A percentile compares a stretch with the other conserved stretches of the same genome.
Evolutionary conservation across 305 asterid species (phyloP).

Genomic region (Solanum hybrid): DNA sequence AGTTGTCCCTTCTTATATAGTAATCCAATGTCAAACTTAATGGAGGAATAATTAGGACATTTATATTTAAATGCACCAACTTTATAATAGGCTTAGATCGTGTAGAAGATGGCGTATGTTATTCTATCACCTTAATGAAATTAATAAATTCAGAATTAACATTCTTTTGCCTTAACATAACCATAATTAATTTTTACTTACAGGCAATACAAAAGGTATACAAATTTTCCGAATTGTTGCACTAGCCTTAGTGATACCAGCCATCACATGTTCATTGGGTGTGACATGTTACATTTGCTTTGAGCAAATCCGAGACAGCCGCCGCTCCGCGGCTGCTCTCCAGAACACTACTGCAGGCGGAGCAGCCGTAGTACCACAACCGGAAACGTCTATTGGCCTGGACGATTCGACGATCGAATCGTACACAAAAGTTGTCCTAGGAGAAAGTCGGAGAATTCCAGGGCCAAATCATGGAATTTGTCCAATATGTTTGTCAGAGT

Average conservation of each 20-base stretch:
- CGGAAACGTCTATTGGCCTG: conserved; percentile 31
- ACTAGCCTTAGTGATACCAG: conserved; percentile 47
- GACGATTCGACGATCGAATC: conserved; percentile 60
- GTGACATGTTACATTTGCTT: conserved; percentile 32
- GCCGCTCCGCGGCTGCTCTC: conserved; percentile 1
- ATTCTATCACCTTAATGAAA: not conserved
- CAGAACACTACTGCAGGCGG: conserved; percentile 4
- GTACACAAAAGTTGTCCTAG: conserved; percentile 46
- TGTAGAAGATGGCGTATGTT: not conserved
- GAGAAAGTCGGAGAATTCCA: conserved; percentile 59
- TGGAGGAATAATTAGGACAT: not conserved
- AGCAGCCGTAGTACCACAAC: conserved; percentile 15
- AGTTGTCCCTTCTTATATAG: not conserved
- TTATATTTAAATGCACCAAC: not conserved
- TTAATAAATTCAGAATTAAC: not conserved
- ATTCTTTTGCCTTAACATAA: not conserved
- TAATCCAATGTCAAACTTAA: not conserved
- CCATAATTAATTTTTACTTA: not conserved
- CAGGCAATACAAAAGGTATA: conserved; percentile 32
- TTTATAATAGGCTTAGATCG: not conserved
- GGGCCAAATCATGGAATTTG: conserved; percentile 61
- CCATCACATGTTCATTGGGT: conserved; percentile 24
- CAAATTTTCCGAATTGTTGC: conserved; percentile 36
- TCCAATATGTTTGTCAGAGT: conserved; percentile 62
- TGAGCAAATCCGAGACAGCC: conserved; percentile 6